A percentile compares a stretch with the other conserved stretches of the same genome.
Evolutionary conservation across 2,329 filamentous ascomycete genomes (phyloP).

Genomic region (Mycosphaerella sp.): DNA sequence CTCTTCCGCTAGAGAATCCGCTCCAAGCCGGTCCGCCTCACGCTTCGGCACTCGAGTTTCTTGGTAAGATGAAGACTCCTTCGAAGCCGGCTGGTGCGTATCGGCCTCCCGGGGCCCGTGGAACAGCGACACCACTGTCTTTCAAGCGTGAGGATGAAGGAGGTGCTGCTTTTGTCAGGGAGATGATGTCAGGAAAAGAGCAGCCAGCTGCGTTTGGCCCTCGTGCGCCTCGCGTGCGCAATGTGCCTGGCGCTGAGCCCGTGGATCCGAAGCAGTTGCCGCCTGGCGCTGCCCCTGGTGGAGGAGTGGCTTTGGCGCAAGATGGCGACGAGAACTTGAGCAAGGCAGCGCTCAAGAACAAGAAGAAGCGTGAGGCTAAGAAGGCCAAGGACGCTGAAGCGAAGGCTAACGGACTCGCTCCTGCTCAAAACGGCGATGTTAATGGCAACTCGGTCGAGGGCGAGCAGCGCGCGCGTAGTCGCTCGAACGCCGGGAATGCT

Average conservation of each 20-base stretch:
- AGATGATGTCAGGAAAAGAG: constrained; percentile 54
- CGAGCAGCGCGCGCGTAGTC: constrained; percentile 30
- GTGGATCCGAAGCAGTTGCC: constrained; percentile 49
- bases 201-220: constrained; percentile 68
- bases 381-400: constrained; percentile 76
- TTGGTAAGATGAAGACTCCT: constrained; percentile 84
- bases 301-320: constrained; percentile 58
- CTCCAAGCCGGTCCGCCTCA: constrained; percentile 68
- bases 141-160: constrained; percentile 98
- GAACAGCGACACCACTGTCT: constrained; percentile 77
- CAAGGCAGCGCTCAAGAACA: constrained; percentile 87
- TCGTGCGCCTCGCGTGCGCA: constrained; percentile 58
- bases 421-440: constrained; percentile 41
- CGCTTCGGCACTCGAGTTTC: constrained; percentile 70
- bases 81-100: constrained; percentile 98
- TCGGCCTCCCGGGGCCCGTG: constrained; percentile 86
- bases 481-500: constrained; percentile 24
- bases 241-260: constrained; percentile 80
- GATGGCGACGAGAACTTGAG: constrained; percentile 67
- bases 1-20: constrained; percentile 61
- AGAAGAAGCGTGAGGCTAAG: constrained; percentile 95
- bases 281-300: constrained; percentile 62
- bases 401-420: constrained; percentile 46
- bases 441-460: constrained; percentile 19
- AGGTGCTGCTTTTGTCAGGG: constrained; percentile 78